A percentile compares a stretch with the other conserved stretches of the same genome.
These are phyloP conservation scores for Kodamaea derodonti DNA, from an alignment of 1,139 yeast genomes.

Conservation along the genomic window DNA sequence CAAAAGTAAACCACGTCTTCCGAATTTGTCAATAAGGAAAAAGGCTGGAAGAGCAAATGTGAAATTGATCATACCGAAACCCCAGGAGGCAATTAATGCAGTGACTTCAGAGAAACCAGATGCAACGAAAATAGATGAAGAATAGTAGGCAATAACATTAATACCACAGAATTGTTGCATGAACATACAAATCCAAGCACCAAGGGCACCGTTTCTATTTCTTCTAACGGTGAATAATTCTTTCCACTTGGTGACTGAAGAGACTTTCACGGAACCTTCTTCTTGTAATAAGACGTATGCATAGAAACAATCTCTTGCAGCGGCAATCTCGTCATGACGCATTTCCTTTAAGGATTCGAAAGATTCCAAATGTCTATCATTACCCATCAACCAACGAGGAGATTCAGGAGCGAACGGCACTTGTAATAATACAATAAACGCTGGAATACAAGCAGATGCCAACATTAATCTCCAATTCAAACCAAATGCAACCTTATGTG, in stretches of 20 bases:
- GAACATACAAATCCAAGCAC: conserved; percentile 80
- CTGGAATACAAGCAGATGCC: conserved; percentile 75
- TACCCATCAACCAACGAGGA: conserved; percentile 31
- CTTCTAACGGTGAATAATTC: conserved; percentile 71
- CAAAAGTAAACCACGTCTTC: conserved; percentile 69
- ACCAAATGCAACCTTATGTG: conserved; percentile 25
- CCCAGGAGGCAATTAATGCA: conserved; percentile 78
- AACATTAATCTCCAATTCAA: conserved; percentile 81
- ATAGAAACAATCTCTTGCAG: conserved; percentile 28
- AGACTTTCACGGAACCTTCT: conserved; percentile 55
- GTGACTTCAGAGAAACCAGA: conserved; percentile 61
- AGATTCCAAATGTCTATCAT: conserved; percentile 23
- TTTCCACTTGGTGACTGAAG: conserved; percentile 48
- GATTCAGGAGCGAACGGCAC: conserved; percentile 48
- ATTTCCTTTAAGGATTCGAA: conserved; percentile 17
- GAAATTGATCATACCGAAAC: conserved; percentile 80
- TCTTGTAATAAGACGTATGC: conserved; percentile 44
- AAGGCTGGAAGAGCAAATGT: conserved; percentile 82
- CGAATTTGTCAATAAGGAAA: conserved; percentile 75
- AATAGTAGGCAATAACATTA: conserved; percentile 81
- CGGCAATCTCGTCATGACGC: conserved; percentile 19
- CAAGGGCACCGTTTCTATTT: conserved; percentile 79
- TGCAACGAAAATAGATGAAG: conserved; percentile 66
- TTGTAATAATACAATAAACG: conserved; percentile 59
- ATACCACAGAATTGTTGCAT: conserved; percentile 94